phyloP scores from a whole-genome alignment of 495 filamentous ascomycete genomes.

The Hypoxylon perforatum region DNA sequence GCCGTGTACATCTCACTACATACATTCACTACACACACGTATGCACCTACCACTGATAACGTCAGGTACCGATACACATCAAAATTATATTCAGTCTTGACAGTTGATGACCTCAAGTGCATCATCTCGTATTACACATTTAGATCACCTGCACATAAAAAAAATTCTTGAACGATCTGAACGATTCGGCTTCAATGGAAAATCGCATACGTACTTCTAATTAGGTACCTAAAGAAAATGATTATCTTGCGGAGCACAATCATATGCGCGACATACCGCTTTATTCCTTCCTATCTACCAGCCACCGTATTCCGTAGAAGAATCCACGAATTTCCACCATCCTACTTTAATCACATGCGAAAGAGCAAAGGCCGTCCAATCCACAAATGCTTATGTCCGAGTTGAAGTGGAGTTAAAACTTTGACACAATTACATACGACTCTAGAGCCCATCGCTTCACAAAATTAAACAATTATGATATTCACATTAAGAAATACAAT shows the following conservation, averaged over 20 bases:
- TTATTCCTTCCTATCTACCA: background rate
- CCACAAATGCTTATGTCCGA: constrained; percentile 17
- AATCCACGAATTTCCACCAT: constrained; percentile 31
- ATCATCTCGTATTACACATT: background rate
- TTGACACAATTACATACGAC: too few species aligned
- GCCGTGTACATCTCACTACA: background rate
- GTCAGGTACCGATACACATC: constrained; percentile 25
- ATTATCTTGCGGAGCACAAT: background rate
- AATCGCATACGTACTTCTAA: too few species aligned
- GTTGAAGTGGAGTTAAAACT: background rate
- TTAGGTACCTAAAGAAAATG: too few species aligned
- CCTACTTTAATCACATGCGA: constrained; percentile 13
- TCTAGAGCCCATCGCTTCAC: too few species aligned
- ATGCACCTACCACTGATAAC: constrained; percentile 23
- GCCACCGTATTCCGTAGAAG: constrained; percentile 22
- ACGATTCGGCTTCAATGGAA: too few species aligned
- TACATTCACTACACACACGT: background rate
- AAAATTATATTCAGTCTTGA: background rate
- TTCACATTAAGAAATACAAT: too few species aligned
- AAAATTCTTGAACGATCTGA: too few species aligned
- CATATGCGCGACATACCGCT: background rate
- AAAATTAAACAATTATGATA: too few species aligned
- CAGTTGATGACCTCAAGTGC: background rate
- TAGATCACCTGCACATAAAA: background rate
- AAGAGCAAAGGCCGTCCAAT: too few species aligned